phyloP scores from a whole-genome alignment of 345 rosid genomes.

The Geranium rotundifolium region DNA sequence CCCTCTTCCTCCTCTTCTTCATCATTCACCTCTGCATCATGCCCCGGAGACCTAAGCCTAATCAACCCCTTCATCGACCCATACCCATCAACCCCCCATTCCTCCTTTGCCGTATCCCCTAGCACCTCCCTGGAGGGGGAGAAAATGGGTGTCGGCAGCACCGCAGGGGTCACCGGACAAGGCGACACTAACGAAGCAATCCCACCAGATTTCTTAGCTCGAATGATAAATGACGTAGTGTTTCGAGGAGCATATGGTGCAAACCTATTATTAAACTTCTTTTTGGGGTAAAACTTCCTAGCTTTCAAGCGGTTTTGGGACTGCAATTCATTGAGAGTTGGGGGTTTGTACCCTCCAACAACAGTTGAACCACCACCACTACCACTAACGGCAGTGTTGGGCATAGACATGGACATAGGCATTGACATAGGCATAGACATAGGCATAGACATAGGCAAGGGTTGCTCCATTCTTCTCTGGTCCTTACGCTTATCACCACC shows the following conservation, averaged over 20 bases:
- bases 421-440: constrained; percentile 11
- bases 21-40: constrained; percentile 35
- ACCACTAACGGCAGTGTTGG: not conserved
- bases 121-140: constrained; percentile 80
- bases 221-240: constrained; percentile 72
- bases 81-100: constrained; percentile 95
- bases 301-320: constrained; percentile 64
- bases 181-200: constrained; percentile 93
- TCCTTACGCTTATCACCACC: constrained; percentile 15
- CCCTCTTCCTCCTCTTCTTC: constrained; percentile 78
- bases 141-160: constrained; percentile 72
- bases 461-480: constrained; percentile 37
- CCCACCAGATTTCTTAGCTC: constrained; percentile 87
- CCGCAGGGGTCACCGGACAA: constrained; percentile 82
- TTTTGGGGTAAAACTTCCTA: constrained; percentile 64
- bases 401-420: constrained; percentile 2
- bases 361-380: constrained; percentile 14
- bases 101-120: constrained; percentile 94
- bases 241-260: constrained; percentile 95
- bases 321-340: constrained; percentile 73
- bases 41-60: constrained; percentile 56
- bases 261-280: constrained; percentile 46
- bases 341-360: constrained; percentile 56
- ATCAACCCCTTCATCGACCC: constrained; percentile 88
- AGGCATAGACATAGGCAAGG: constrained; percentile 15